These are phyloP conservation scores for Candida sanyiensis DNA, from an alignment of 805 yeast species.

Conservation along the genomic window DNA sequence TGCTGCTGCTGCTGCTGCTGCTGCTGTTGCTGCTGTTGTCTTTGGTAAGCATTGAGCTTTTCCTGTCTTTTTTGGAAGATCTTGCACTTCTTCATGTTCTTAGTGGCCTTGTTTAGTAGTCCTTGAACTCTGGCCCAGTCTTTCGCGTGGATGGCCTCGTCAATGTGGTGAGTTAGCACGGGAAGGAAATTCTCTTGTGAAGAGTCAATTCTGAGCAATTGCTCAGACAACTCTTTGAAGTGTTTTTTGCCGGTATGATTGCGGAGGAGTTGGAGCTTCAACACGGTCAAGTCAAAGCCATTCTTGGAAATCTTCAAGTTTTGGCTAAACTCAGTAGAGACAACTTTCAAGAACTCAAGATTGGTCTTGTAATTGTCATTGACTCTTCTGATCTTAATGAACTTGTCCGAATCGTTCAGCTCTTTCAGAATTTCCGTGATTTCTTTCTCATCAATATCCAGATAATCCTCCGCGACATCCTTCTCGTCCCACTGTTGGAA, in stretches of 20 bases:
- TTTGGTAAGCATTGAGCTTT: conserved; percentile 19
- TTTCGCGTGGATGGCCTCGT: conserved; percentile 29
- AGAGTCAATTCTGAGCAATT: conserved; percentile 14
- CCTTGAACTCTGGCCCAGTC: conserved; percentile 36
- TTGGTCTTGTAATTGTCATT: conserved; percentile 20
- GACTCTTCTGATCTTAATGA: conserved; percentile 19
- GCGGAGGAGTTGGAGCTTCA: conserved; percentile 38
- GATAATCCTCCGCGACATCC: conserved; percentile 35
- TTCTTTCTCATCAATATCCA: conserved; percentile 37
- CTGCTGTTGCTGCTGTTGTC: conserved; percentile 37
- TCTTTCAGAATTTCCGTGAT: conserved; percentile 28
- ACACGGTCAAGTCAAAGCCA: conserved; percentile 28
- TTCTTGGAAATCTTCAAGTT: conserved; percentile 14
- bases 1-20: conserved; percentile 41
- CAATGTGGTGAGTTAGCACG: conserved; percentile 30
- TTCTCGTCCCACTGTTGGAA: conserved; percentile 37
- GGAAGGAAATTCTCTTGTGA: conserved; percentile 33
- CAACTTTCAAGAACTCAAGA: conserved; percentile 15
- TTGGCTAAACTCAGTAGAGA: conserved; percentile 17
- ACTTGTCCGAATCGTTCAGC: conserved; percentile 18
- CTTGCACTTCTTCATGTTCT: conserved; percentile 32
- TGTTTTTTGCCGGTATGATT: conserved; percentile 27
- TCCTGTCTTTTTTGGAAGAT: conserved; percentile 28
- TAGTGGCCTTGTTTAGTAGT: conserved; percentile 35
- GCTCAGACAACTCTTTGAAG: conserved; percentile 26